phyloP scores from a whole-genome alignment of 2,329 filamentous ascomycete genomes.

The Penicillium sp. region DNA sequence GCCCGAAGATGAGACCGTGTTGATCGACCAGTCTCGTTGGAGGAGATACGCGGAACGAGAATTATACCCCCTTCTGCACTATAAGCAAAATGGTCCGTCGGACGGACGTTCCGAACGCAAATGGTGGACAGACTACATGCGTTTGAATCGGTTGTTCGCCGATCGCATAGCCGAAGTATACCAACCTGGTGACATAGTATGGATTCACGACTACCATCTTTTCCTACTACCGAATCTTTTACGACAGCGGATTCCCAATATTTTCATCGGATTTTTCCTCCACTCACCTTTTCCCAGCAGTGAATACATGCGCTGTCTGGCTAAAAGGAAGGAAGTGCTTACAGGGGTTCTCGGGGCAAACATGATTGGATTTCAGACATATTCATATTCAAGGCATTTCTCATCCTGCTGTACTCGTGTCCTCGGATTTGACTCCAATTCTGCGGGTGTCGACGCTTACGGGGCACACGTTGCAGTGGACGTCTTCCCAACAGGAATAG shows the following conservation, averaged over 20 bases:
- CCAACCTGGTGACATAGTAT: conserved; percentile 85
- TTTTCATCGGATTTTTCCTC: conserved; percentile 92
- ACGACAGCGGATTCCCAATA: conserved; percentile 77
- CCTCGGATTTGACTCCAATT: conserved; percentile 82
- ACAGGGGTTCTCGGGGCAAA: conserved; percentile 88
- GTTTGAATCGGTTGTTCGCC: conserved; percentile 88
- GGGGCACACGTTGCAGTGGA: conserved; percentile 86
- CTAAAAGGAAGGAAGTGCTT: conserved; percentile 81
- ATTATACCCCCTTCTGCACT: conserved; percentile 89
- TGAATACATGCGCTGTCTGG: conserved; percentile 87
- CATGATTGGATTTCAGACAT: conserved; percentile 91
- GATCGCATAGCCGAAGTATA: conserved; percentile 84
- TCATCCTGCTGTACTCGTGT: conserved; percentile 89
- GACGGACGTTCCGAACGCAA: conserved; percentile 77
- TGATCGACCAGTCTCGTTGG: conserved; percentile 84
- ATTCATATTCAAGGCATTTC: conserved; percentile 92
- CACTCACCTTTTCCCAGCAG: conserved; percentile 94
- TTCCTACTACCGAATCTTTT: conserved; percentile 85
- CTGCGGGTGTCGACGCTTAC: conserved; percentile 80
- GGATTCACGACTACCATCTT: conserved; percentile 92
- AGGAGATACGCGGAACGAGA: conserved; percentile 86
- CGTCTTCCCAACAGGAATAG: conserved; percentile 92
- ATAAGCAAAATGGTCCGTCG: conserved; percentile 88
- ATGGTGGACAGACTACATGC: conserved; percentile 89
- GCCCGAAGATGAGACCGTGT: conserved; percentile 61